Percentiles rank a stretch among this genome's conserved stretches.
Conservation (phyloP, 495 filamentous ascomycete genomes). For the Tuber calosporum region DNA sequence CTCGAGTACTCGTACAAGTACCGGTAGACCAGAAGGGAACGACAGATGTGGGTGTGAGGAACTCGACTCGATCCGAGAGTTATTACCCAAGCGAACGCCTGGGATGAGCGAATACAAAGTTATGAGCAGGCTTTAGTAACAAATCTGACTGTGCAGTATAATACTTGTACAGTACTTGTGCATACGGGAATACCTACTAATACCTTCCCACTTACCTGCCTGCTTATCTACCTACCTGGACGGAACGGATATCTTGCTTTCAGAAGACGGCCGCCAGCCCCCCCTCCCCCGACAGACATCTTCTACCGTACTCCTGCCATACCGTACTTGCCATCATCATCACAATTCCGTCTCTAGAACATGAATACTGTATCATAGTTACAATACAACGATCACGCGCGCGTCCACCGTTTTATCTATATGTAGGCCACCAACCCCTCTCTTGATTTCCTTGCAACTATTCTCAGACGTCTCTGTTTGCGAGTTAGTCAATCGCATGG, state of each 20-base stretch:
- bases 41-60: background rate
- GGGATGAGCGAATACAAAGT: background rate
- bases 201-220: background rate
- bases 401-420: slow-evolving; percentile 37
- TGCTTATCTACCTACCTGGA: background rate
- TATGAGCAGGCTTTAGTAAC: background rate
- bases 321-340: background rate
- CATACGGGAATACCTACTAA: background rate
- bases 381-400: slow-evolving; percentile 11
- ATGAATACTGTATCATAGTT: background rate
- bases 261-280: background rate
- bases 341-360: background rate
- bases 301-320: too few species aligned
- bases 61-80: background rate
- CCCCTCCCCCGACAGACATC: background rate
- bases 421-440: slow-evolving; percentile 34
- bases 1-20: background rate
- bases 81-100: background rate
- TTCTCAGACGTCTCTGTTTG: background rate
- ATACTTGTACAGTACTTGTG: background rate
- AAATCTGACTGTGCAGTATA: slow-evolving; percentile 2
- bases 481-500: background rate
- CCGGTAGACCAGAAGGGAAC: background rate
- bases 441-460: slow-evolving; percentile 10
- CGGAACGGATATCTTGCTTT: background rate